phyloP scores from a whole-genome alignment of 805 yeast species.

The Isabelozyma gotoi region DNA sequence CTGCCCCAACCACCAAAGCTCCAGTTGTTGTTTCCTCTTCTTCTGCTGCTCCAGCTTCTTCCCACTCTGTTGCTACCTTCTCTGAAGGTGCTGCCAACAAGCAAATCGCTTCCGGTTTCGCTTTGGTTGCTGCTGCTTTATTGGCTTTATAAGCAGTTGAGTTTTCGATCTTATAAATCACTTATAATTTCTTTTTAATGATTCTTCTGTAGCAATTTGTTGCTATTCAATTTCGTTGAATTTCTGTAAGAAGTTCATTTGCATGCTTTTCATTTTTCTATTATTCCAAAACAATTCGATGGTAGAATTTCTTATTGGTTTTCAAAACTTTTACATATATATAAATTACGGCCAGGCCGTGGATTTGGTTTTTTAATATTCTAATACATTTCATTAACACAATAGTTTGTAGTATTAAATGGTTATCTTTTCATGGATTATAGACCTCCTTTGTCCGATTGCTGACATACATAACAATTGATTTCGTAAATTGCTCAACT shows the following conservation, averaged over 20 bases:
- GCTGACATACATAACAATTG: no score
- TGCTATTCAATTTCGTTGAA: background rate
- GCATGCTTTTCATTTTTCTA: background rate
- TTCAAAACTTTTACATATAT: background rate
- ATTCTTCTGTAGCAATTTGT: background rate
- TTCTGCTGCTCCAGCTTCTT: constrained; percentile 8
- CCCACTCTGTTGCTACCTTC: constrained; percentile 10
- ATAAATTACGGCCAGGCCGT: no score
- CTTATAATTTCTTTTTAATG: background rate
- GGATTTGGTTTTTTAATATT: background rate
- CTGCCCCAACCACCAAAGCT: constrained; percentile 9
- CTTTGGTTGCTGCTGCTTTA: constrained; percentile 25
- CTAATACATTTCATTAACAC: background rate
- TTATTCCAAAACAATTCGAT: no score
- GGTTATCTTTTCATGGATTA: no score
- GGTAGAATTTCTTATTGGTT: no score
- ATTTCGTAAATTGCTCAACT: no score
- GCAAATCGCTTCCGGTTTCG: constrained; percentile 11
- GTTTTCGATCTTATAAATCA: background rate
- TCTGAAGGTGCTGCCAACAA: constrained; percentile 11
- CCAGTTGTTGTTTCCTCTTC: constrained; percentile 9
- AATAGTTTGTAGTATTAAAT: no score
- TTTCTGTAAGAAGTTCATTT: background rate
- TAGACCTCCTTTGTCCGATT: no score
- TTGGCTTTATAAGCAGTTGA: constrained; percentile 3